phyloP scores from a whole-genome alignment of 1,284 basidiomycete genomes.

The Cryptococcus maquisensis region DNA sequence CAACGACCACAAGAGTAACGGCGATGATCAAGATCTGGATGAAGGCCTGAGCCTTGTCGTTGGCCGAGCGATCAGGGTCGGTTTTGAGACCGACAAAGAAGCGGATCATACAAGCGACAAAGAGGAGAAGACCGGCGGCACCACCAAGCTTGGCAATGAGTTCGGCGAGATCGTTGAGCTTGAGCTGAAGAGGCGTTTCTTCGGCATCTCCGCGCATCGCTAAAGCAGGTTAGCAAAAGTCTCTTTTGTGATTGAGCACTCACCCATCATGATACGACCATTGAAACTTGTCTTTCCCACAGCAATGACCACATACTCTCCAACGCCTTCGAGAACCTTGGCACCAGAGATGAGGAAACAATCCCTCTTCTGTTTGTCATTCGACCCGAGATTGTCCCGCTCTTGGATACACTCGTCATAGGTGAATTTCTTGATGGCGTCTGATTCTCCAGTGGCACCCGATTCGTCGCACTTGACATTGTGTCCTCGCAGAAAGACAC shows the following conservation, averaged over 20 bases:
- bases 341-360: conserved; percentile 92
- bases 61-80: conserved; percentile 61
- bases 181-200: conserved; percentile 82
- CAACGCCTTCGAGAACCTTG: conserved; percentile 93
- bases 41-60: conserved; percentile 84
- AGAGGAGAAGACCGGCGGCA: conserved; percentile 75
- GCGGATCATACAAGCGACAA: conserved; percentile 81
- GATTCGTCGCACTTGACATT: conserved; percentile 96
- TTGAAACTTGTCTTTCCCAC: conserved; percentile 92
- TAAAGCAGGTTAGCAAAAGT: conserved; percentile 2
- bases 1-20: conserved; percentile 92
- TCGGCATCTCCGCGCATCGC: conserved; percentile 46
- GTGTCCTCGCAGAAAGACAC: conserved; percentile 86
- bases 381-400: conserved; percentile 43
- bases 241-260: conserved; percentile 31
- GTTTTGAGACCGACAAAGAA: conserved; percentile 83
- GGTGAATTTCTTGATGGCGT: conserved; percentile 83
- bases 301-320: conserved; percentile 84
- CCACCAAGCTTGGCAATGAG: conserved; percentile 88
- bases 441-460: conserved; percentile 91
- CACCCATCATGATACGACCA: conserved; percentile 93
- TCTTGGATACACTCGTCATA: conserved; percentile 69
- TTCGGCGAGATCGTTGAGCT: conserved; percentile 88
- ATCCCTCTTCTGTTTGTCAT: conserved; percentile 63
- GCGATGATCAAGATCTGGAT: conserved; percentile 91